Evolutionary conservation across 257 asterid species (phyloP).

Genomic region (Solanum megistacrolobum): DNA sequence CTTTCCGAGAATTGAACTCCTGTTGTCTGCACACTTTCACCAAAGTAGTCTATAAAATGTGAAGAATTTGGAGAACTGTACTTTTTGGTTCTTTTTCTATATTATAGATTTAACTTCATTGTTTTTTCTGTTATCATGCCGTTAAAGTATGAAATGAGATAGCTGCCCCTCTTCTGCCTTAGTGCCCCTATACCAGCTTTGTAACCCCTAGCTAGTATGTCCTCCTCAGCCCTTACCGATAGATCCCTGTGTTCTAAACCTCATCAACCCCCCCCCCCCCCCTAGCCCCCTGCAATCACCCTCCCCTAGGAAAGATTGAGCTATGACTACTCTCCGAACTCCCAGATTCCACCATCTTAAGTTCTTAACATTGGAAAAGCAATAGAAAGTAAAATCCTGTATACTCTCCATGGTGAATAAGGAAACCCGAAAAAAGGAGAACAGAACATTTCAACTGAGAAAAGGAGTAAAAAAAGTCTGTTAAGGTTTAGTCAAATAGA

Average conservation of each 20-base stretch:
- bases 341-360: background rate
- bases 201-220: background rate
- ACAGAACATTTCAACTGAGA: background rate
- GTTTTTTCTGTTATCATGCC: background rate
- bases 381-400: background rate
- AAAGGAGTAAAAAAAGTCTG: background rate
- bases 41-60: background rate
- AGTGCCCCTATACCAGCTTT: background rate
- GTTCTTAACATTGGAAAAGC: background rate
- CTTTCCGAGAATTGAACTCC: constrained; percentile 79
- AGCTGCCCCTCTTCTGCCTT: background rate
- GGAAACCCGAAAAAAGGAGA: background rate
- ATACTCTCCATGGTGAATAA: background rate
- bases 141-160: background rate
- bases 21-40: background rate
- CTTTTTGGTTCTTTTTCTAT: background rate
- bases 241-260: background rate
- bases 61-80: background rate
- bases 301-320: background rate
- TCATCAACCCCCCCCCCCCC: background rate
- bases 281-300: background rate
- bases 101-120: background rate
- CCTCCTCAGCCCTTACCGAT: background rate
- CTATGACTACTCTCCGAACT: background rate
- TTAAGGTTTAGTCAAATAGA: background rate